A percentile compares a stretch with the other conserved stretches of the same genome.
phyloP scores from a whole-genome alignment of 2,329 filamentous ascomycete genomes.

The Ophiostoma ips region DNA sequence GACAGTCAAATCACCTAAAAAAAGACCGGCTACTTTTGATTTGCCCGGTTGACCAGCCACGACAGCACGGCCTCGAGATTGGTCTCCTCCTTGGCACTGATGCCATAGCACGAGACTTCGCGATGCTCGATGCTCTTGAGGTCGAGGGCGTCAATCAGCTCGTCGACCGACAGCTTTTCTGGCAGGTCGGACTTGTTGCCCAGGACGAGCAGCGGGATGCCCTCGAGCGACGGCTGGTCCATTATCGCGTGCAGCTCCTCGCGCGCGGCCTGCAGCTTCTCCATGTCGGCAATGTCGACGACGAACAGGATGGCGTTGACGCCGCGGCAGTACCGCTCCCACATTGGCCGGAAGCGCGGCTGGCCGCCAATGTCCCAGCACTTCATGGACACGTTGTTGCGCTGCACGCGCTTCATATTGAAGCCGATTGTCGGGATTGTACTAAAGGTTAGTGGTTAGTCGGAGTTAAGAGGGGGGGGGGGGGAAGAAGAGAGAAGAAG shows the following conservation, averaged over 20 bases:
- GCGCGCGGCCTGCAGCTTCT: slow-evolving; percentile 67
- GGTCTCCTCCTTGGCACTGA: slow-evolving; percentile 97
- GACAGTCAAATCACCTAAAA: neutral
- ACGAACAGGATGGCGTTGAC: slow-evolving; percentile 98
- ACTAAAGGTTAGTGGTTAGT: slow-evolving; percentile 37
- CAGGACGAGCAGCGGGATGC: slow-evolving; percentile 84
- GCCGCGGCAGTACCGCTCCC: slow-evolving; percentile 95
- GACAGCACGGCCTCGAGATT: slow-evolving; percentile 94
- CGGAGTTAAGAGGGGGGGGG: too few relatives aligned
- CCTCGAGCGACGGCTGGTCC: slow-evolving; percentile 67
- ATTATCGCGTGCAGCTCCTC: slow-evolving; percentile 88
- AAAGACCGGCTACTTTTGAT: slow-evolving; percentile 41
- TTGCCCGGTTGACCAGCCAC: slow-evolving; percentile 82
- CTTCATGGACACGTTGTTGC: slow-evolving; percentile 94
- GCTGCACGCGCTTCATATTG: slow-evolving; percentile 97
- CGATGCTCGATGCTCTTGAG: slow-evolving; percentile 79
- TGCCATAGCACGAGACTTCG: slow-evolving; percentile 96
- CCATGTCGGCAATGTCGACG: slow-evolving; percentile 83
- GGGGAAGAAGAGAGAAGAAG: neutral
- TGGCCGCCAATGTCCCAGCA: slow-evolving; percentile 98
- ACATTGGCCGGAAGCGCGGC: slow-evolving; percentile 95
- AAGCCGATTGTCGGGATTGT: slow-evolving; percentile 97
- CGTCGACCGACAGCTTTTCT: slow-evolving; percentile 83
- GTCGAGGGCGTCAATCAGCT: slow-evolving; percentile 85
- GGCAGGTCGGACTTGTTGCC: slow-evolving; percentile 95